Evolutionary conservation across 139 green algal species (phyloP), one percentile per base, ranked within the genome.

Genomic region (Yamagishiella unicocca): DNA sequence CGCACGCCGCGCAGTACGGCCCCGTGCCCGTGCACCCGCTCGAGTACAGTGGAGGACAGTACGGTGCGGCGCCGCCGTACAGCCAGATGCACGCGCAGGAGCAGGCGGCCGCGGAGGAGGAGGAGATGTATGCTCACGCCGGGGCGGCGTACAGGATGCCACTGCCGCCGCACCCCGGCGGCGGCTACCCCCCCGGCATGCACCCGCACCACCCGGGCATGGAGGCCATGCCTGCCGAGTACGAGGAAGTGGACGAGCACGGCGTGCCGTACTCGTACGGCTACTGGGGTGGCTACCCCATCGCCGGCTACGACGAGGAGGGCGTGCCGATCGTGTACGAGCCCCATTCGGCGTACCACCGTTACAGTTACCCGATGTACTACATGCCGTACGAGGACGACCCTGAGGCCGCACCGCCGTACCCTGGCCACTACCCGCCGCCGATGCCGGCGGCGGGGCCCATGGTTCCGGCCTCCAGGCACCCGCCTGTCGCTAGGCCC

Each of bases 161-260:
- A 2, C 79, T 61, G 55, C 77, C 77, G 1, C 24, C 27, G 7
- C 72, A 80, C 25, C 7, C 35, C 29, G 45, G n/a, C n/a, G n/a
- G n/a, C n/a, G n/a, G 72, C 19, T 80, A 80, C 27, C 70, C 43
- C 3, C 72, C 72, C 10, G 72, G 29, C 42, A 78, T 80, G 74
- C 74, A 67, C 31, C 45, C 73, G 45, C 45, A 81, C 71, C 71
- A 61, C 42, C 71, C 71, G 43, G 42, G 40, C 17, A 55, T 79
- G 42, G 42, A 79, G 5, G 24, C 37, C 4, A 40, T 73, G 79
- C 14, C 14, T 2, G 27, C 33, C n/a, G 79, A 85, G 61, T 75
- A 85, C 61, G 79, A 85, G 9, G 79, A 85, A 3, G 55, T 86
- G 80, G 80, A 86, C 80, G 80, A 86, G 80, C 80, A 86, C 42